A percentile compares a stretch with the other conserved stretches of the same genome.
phyloP scores from a whole-genome alignment of 257 asterid genomes.

The Solanum piurae region DNA sequence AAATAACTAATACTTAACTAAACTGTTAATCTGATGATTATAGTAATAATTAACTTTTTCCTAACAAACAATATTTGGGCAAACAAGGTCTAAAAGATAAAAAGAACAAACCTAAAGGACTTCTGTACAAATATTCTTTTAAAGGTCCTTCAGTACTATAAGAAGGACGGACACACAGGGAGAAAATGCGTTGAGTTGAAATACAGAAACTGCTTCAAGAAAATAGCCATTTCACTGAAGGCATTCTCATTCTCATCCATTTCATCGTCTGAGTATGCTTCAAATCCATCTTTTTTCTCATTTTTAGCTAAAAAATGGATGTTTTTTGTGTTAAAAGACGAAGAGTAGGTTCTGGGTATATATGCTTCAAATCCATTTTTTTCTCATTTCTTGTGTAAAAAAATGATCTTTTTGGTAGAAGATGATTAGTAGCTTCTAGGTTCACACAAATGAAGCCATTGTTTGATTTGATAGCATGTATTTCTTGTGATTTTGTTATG shows the following conservation, averaged over 20 bases:
- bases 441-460: background rate
- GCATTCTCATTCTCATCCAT: background rate
- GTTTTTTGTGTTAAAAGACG: too few relatives aligned
- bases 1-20: too few relatives aligned
- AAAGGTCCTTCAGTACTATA: background rate
- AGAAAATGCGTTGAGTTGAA: background rate
- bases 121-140: background rate
- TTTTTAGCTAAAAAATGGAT: background rate
- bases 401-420: too few relatives aligned
- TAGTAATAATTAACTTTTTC: too few relatives aligned
- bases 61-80: background rate
- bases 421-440: too few relatives aligned
- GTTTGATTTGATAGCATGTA: background rate
- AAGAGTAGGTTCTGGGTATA: too few relatives aligned
- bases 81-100: background rate
- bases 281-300: background rate
- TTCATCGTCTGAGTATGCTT: conserved; percentile 1
- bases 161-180: too few relatives aligned
- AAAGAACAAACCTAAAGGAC: background rate
- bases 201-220: background rate
- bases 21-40: too few relatives aligned
- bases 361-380: too few relatives aligned
- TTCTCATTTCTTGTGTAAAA: too few relatives aligned
- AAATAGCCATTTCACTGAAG: background rate
- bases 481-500: background rate